phyloP scores from a whole-genome alignment of 768 basidiomycete genomes.

The Auriscalpium orientale region DNA sequence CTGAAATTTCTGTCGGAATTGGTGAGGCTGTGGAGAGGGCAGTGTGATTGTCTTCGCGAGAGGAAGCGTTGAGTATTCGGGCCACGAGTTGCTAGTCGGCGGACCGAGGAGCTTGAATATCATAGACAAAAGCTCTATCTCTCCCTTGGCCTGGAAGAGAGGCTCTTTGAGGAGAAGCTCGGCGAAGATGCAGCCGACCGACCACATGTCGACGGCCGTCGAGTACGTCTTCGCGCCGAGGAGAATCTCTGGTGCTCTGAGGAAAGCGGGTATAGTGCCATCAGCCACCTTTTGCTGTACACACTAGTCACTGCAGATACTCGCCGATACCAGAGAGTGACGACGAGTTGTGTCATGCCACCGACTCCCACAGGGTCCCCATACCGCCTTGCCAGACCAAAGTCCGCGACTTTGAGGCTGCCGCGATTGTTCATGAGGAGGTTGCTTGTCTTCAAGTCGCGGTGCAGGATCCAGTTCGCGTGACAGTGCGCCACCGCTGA shows the following conservation, averaged over 20 bases:
- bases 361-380: conserved; percentile 94
- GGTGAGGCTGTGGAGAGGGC: conserved; percentile 64
- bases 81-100: conserved; percentile 85
- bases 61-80: conserved; percentile 72
- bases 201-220: conserved; percentile 97
- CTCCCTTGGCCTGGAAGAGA: conserved; percentile 94
- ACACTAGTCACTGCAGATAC: conserved; percentile 18
- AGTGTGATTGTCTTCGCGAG: conserved; percentile 72
- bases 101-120: conserved; percentile 93
- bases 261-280: conserved; percentile 10
- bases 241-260: conserved; percentile 89
- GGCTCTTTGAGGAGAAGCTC: conserved; percentile 94
- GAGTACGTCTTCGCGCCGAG: conserved; percentile 90
- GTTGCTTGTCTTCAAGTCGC: conserved; percentile 96
- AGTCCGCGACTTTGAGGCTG: conserved; percentile 97
- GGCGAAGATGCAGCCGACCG: conserved; percentile 96
- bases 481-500: conserved; percentile 94
- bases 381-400: conserved; percentile 90
- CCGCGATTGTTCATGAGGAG: conserved; percentile 98
- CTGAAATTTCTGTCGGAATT: conserved; percentile 80
- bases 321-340: conserved; percentile 98
- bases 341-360: conserved; percentile 97
- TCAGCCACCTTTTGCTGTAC: conserved; percentile 1
- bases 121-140: conserved; percentile 86
- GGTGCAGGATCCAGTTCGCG: conserved; percentile 94